Conservation (phyloP, 2,329 filamentous ascomycete species). For the Fusarium sp. region DNA sequence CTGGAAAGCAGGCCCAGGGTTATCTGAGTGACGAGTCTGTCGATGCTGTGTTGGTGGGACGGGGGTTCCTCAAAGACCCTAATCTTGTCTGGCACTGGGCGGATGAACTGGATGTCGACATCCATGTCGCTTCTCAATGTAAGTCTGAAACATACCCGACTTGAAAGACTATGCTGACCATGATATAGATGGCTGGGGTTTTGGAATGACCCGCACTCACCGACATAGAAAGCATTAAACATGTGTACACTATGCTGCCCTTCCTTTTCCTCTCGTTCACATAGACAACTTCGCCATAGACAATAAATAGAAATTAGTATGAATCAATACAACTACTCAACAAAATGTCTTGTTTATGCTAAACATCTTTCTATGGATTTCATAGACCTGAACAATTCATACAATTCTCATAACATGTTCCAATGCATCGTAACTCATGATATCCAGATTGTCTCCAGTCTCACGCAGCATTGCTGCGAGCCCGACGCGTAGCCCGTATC, state of each 20-base stretch:
- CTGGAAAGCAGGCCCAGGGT: constrained; percentile 54
- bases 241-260: fast-evolving
- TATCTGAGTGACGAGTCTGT: constrained; percentile 54
- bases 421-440: constrained; percentile 32
- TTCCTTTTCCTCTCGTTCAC: neutral
- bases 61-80: constrained; percentile 64
- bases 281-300: neutral
- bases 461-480: constrained; percentile 1
- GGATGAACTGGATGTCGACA: constrained; percentile 57
- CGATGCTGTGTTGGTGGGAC: constrained; percentile 57
- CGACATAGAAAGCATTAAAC: constrained; percentile 32
- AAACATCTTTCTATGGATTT: neutral
- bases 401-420: neutral
- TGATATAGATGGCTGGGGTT: constrained; percentile 37
- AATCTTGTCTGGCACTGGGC: constrained; percentile 62
- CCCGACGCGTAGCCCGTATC: constrained; percentile 30
- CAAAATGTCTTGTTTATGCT: neutral
- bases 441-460: constrained; percentile 1
- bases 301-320: neutral
- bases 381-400: neutral
- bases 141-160: neutral
- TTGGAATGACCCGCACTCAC: constrained; percentile 39
- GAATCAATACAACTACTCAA: neutral
- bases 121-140: constrained; percentile 53
- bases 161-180: neutral